Evolutionary conservation across 306 rosid species (phyloP).

Genomic region (Delonix regia): DNA sequence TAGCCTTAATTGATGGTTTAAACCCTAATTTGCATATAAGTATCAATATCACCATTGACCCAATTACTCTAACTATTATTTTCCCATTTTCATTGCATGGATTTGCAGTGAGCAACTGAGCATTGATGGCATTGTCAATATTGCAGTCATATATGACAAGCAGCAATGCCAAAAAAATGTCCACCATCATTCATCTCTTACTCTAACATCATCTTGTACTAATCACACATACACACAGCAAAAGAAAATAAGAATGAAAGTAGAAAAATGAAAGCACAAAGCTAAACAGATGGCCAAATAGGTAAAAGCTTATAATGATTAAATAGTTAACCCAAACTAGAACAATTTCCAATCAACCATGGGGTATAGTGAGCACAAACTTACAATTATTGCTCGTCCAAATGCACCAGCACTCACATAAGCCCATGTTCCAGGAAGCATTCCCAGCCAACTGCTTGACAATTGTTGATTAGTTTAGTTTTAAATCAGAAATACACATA

Average conservation of each 20-base stretch:
- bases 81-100: not conserved
- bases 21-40: no score
- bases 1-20: no score
- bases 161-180: conserved; percentile 2
- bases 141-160: not conserved
- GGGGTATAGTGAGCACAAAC: conserved; percentile 43
- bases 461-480: conserved; percentile 27
- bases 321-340: not conserved
- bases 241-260: conserved; percentile 4
- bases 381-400: conserved; percentile 95
- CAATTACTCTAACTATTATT: no score
- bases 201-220: conserved; percentile 16
- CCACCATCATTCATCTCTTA: conserved; percentile 12
- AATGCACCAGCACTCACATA: conserved; percentile 99
- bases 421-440: conserved; percentile 99
- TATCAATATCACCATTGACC: no score
- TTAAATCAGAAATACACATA: conserved; percentile 21
- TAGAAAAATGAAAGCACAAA: not conserved
- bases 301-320: not conserved
- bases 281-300: not conserved
- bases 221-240: not conserved
- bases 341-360: not conserved
- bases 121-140: not conserved
- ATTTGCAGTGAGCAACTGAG: conserved; percentile 1
- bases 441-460: conserved; percentile 90